phyloP scores from a whole-genome alignment of 164 flowering plant species.

The Tinospora cordifolia region DNA sequence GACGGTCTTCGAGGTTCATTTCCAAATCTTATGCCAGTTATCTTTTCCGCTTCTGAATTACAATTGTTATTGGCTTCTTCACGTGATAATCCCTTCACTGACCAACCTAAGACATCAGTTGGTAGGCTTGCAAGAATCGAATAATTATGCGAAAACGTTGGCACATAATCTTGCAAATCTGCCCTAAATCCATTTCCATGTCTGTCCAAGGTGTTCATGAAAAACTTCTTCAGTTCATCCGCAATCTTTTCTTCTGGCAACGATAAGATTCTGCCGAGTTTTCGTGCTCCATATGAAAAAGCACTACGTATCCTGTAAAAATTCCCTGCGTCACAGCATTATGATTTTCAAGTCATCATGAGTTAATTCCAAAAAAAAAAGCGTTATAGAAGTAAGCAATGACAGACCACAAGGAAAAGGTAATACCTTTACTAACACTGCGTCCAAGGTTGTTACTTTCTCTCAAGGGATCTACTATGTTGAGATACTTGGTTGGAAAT shows the following conservation, averaged over 20 bases:
- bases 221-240: conserved; percentile 41
- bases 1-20: neutral
- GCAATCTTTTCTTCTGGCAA: conserved; percentile 27
- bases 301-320: conserved; percentile 66
- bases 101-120: neutral
- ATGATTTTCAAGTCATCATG: conserved; percentile 1
- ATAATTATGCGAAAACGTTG: conserved; percentile 14
- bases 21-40: neutral
- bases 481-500: conserved; percentile 61
- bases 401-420: neutral
- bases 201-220: conserved; percentile 40
- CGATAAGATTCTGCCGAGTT: conserved; percentile 50
- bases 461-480: conserved; percentile 83
- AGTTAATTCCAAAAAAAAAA: neutral
- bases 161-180: conserved; percentile 21
- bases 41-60: conserved; percentile 3
- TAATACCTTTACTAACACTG: conserved; percentile 65
- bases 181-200: conserved; percentile 29
- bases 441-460: conserved; percentile 85
- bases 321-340: conserved; percentile 37
- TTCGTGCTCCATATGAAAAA: conserved; percentile 56
- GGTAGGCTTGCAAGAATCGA: neutral
- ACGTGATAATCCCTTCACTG: neutral
- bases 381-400: conserved; percentile 36
- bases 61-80: neutral